Evolutionary conservation across 2,329 filamentous ascomycete genomes (phyloP), one percentile per base, ranked within the genome.

Genomic region (Trichoderma arundinaceum): DNA sequence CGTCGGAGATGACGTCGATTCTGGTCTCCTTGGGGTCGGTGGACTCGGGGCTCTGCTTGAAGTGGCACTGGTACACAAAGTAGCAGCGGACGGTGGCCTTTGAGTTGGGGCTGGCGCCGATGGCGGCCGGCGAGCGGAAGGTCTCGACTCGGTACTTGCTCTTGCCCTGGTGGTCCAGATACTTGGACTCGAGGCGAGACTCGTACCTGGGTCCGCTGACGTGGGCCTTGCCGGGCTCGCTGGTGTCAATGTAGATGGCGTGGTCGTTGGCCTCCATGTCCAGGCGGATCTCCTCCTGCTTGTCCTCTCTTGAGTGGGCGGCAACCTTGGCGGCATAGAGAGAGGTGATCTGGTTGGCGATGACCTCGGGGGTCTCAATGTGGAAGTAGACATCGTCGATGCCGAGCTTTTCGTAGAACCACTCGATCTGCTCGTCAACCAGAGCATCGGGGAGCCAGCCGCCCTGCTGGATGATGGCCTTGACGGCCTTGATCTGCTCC

Each of bases 361-460:
- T 96, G 66, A 92, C 92, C 64, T 92, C 88, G 17, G 91, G 90
- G 4, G 86, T 87, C 82, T 97, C 94, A 70, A 94, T 93, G 76
- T 94, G 89, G 82, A 98, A 98, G 84, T 97, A 98, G 80, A 96
- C 94, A 83, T 97, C 95, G 75, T 99, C 95, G 73, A 99, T 99
- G 72, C 95, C 95, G 28, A 99, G 88, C 78, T 96, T 91, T 77
- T 95, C 92, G 83, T 99, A 99, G 83, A 99, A 99, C 94, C 95
- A 99, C 67, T 88, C 85, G 59, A 94, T 92, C 80, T 99, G 94
- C 32, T 88, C 85, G 69, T 96, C 91, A 69, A 97, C 86, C 70
- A 96, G 91, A 60, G 90, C 84, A 65, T 86, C 84, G 1, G 95
- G 95, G 68, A 99, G 92, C 86, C 96, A 97, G 67, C 90, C 91